Conservation (phyloP, 345 rosid genomes). For the rapeseed (Brassica napus) region DNA sequence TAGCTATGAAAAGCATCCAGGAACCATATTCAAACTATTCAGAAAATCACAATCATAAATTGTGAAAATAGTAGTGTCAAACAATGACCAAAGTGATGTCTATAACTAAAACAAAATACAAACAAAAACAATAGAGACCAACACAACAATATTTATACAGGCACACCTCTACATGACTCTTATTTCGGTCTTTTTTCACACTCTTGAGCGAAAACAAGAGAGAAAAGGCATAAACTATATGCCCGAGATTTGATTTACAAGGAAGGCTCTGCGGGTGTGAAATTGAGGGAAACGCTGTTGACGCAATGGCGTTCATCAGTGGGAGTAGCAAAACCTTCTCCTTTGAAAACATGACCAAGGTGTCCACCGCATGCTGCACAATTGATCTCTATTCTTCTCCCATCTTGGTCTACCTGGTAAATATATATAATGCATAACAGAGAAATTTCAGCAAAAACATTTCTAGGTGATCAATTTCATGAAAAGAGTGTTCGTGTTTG, state of each 20-base stretch:
- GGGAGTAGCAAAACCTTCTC: slow-evolving; percentile 78
- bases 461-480: neutral
- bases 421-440: neutral
- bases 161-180: neutral
- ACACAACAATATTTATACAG: neutral
- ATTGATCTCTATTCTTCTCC: slow-evolving; percentile 72
- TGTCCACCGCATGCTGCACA: slow-evolving; percentile 92
- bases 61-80: too few species aligned
- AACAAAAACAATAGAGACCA: neutral
- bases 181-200: neutral
- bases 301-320: slow-evolving; percentile 78
- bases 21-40: too few species aligned
- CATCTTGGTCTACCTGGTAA: slow-evolving; percentile 74
- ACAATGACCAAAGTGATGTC: too few species aligned
- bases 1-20: too few species aligned
- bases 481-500: neutral
- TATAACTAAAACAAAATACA: too few species aligned
- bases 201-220: too few species aligned
- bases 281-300: neutral
- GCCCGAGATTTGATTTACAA: neutral
- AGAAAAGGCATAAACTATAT: neutral
- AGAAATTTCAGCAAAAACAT: neutral
- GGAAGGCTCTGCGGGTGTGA: neutral
- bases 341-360: slow-evolving; percentile 83
- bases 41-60: too few species aligned